Evolutionary conservation across 441 rosid species (phyloP), one percentile per base, ranked within the genome.

Genomic region (Jatropha podagrica): DNA sequence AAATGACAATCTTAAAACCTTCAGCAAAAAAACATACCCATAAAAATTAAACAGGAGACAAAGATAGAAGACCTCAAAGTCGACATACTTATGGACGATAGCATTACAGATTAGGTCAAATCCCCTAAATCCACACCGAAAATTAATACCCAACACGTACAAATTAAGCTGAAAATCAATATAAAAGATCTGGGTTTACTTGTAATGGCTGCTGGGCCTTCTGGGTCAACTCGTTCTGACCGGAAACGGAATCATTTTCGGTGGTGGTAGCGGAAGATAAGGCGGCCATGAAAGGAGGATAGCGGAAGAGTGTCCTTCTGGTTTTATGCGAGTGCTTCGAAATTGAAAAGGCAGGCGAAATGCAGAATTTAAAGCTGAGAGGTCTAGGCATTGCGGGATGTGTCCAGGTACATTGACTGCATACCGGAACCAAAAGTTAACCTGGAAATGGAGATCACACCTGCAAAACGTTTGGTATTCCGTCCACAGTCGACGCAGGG

Each of bases 381-480:
- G 86, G 88, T 23, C 58, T 59, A 1, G 81, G 86, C 92, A 90
- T 83, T 72, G 67, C 72, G 61, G 79, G 11, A 60, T 68, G 64
- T 77, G 96, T 83, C 91, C 87, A 89, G 87, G 77, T 82, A 60
- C 95, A 92, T 66, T 81, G 85, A 73, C 54, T 40, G 85, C 86
- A 81, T 82, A 4, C 4, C 12, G 58, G 40, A 68, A 23, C 7
- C 12, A 5, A 12, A 23, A 12, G 1, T 23, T 23, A 12, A 51
- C 46, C 18, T 17, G 27, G 27, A 9, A 41, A 65, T 65, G 44
- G 27, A 65, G 15, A 3, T 41, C 14, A 10, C 7, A 55, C 7
- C 7, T 18, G 1, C 58, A 49, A 49, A 1, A 49, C 7, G 54
- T 11, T 49, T 49, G 1, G 3, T 2, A 49, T 49, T 49, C 14